Percentiles rank a stretch among this genome's conserved stretches.
These are phyloP conservation scores for Kitagawia praeruptora DNA, from an alignment of 129 eudicot species.

Conservation along the genomic window DNA sequence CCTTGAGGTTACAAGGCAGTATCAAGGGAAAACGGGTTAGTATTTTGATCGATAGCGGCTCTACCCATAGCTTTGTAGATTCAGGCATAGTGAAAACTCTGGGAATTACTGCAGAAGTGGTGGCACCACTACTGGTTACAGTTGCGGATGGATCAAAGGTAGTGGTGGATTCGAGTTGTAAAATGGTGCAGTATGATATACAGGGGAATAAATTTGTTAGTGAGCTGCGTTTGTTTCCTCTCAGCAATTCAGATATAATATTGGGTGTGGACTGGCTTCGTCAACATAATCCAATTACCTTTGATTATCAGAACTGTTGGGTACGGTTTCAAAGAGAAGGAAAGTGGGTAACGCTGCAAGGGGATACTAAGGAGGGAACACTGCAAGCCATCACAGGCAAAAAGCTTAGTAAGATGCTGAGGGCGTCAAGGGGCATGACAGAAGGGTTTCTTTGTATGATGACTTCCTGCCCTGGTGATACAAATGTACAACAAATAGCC, in stretches of 20 bases:
- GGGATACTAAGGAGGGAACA: fast-evolving
- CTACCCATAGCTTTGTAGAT: not conserved
- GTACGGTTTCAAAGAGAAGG: too few species aligned
- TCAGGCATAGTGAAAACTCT: not conserved
- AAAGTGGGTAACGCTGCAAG: not conserved
- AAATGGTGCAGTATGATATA: too few species aligned
- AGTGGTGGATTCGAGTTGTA: too few species aligned
- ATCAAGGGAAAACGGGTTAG: fast-evolving
- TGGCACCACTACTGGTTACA: not conserved
- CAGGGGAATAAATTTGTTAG: not conserved
- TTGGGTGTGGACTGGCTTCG: not conserved
- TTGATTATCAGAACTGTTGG: too few species aligned
- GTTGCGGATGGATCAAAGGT: not conserved
- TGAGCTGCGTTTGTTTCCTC: not conserved
- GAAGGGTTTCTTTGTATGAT: not conserved
- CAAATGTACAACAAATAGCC: too few species aligned
- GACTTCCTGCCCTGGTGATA: fast-evolving
- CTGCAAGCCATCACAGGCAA: too few species aligned
- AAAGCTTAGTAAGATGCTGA: too few species aligned
- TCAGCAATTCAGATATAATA: not conserved
- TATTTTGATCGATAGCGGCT: not conserved
- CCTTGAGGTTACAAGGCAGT: not conserved
- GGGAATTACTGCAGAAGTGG: not conserved
- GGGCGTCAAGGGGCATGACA: too few species aligned
- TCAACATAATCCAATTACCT: not conserved